These are phyloP conservation scores for Amylocystis lapponica DNA, from an alignment of 768 basidiomycete species.

Conservation along the genomic window DNA sequence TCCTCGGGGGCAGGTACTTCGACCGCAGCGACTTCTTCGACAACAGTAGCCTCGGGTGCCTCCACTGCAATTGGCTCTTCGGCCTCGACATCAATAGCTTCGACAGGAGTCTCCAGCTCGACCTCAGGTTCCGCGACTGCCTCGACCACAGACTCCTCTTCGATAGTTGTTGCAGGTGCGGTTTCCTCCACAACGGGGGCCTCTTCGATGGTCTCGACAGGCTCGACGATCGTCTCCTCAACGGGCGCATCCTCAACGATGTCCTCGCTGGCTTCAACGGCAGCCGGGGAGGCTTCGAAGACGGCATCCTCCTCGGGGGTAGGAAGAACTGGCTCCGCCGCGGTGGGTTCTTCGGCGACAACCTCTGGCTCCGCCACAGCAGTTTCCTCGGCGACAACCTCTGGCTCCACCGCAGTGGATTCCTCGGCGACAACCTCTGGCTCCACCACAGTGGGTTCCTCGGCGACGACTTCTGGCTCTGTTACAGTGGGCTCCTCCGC, in stretches of 20 bases:
- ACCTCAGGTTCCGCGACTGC: background rate
- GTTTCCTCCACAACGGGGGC: background rate
- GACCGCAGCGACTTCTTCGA: background rate
- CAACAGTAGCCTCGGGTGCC: constrained; percentile 2
- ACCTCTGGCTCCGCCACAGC: background rate
- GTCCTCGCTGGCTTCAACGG: background rate
- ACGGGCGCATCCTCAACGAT: background rate
- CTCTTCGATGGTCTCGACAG: background rate
- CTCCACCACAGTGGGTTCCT: background rate
- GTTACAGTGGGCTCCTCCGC: background rate
- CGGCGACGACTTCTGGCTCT: background rate
- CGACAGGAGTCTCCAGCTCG: background rate
- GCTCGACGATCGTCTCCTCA: background rate
- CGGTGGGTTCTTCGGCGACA: background rate
- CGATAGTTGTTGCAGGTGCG: constrained; percentile 1
- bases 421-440: background rate
- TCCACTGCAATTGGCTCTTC: background rate
- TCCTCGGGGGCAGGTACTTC: background rate
- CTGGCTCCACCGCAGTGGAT: too few species aligned
- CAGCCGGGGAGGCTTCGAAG: background rate
- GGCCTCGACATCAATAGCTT: background rate
- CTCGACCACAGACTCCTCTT: background rate
- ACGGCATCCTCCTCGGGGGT: background rate
- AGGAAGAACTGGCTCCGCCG: background rate
- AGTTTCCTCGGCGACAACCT: background rate